Evolutionary conservation across 73 alveolate genomes (phyloP).

Genomic region (Tetrahymena elliotti): DNA sequence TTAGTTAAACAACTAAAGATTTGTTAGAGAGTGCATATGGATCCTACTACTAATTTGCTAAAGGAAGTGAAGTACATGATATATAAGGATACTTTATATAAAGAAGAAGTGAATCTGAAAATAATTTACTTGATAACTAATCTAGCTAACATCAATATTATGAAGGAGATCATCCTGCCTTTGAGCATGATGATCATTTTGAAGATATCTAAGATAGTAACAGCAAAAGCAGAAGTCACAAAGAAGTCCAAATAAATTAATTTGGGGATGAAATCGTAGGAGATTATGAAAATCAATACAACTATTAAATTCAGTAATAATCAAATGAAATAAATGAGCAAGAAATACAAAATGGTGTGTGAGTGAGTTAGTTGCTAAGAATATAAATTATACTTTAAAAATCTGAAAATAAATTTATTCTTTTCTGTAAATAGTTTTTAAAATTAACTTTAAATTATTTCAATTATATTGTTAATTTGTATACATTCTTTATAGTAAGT

Average conservation of each 20-base stretch:
- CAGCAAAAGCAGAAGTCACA: background rate
- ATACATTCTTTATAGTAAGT: background rate
- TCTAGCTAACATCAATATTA: background rate
- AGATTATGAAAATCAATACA: background rate
- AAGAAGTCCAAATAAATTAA: background rate
- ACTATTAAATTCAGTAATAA: background rate
- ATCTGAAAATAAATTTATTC: background rate
- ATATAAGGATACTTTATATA: background rate
- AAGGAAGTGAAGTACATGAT: background rate
- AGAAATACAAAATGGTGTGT: background rate
- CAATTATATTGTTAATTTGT: background rate
- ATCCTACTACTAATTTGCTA: background rate
- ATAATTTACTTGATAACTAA: background rate
- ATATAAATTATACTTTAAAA: too few species aligned
- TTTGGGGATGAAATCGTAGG: background rate
- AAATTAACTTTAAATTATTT: too few species aligned
- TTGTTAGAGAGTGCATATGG: slow-evolving; percentile 14
- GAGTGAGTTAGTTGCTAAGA: background rate
- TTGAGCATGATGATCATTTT: background rate
- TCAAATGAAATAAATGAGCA: background rate
- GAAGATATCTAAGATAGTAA: background rate
- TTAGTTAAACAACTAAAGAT: slow-evolving; percentile 40
- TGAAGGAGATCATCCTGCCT: background rate
- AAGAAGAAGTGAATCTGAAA: background rate
- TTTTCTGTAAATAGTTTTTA: background rate